Conservation (phyloP, 805 yeast species). For the Metschnikowia proteae region DNA sequence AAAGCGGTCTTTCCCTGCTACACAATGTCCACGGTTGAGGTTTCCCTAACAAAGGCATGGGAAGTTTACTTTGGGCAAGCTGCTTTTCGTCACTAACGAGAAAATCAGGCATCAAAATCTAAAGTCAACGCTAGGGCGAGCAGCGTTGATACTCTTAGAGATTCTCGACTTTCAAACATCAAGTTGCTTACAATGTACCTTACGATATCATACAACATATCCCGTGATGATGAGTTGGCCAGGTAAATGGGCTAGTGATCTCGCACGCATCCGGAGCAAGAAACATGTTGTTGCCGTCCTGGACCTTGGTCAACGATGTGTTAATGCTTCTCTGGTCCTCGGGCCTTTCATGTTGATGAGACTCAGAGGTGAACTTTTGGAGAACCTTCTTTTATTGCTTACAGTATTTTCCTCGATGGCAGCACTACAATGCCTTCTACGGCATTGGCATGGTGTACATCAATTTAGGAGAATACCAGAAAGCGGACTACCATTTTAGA, state of each 20-base stretch:
- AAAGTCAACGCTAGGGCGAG: slow-evolving; percentile 23
- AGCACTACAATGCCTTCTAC: slow-evolving; percentile 89
- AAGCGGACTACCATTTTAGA: slow-evolving; percentile 82
- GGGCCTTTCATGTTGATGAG: too few relatives aligned
- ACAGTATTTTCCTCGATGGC: slow-evolving; percentile 70
- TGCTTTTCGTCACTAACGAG: slow-evolving; percentile 27
- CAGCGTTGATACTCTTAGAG: slow-evolving; percentile 32
- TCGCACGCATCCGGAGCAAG: slow-evolving; percentile 1
- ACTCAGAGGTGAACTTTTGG: too few relatives aligned
- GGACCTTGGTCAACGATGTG: too few relatives aligned
- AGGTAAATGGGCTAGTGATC: background rate
- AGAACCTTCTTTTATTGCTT: slow-evolving; percentile 6
- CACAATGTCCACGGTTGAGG: slow-evolving; percentile 13
- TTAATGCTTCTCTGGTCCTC: too few relatives aligned
- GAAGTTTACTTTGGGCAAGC: slow-evolving; percentile 28
- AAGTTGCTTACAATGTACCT: slow-evolving; percentile 29
- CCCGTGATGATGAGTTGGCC: slow-evolving; percentile 14
- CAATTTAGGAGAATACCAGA: slow-evolving; percentile 76
- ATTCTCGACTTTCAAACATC: slow-evolving; percentile 21
- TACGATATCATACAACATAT: slow-evolving; percentile 21
- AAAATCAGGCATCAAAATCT: slow-evolving; percentile 25
- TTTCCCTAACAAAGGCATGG: slow-evolving; percentile 38
- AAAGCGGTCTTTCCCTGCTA: background rate
- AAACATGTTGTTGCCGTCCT: slow-evolving; percentile 16
- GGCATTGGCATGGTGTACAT: slow-evolving; percentile 94